Base-by-base conservation (phyloP, 805 yeast species). In the Kodamaea neixiangensis region DNA sequence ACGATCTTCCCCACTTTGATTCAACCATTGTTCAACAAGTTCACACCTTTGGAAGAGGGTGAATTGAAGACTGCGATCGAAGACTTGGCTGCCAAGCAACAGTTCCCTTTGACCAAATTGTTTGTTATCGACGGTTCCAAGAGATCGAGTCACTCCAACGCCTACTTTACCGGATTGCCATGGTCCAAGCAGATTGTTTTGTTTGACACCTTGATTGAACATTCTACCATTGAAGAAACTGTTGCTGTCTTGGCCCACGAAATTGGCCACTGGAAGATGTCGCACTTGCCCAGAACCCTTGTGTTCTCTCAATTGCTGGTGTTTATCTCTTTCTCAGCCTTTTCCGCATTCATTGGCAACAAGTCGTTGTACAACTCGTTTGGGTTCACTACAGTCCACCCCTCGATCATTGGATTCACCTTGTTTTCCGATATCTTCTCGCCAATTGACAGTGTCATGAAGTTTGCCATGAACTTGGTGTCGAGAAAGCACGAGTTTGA, bases 191-290 rank as follows among this genome's bases (percentile, higher is more conserved):
- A 92, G 70, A 94, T 94, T 72, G 98, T 94, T 47, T 79, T 94
- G 41, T 94, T 78, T 65, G 99, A 94, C 62, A 94, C 97, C 7
- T 80, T 94, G 72, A 86, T 94, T 56, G 83, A 88, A 54, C 86
- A 89, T 52, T 85, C 91, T 31, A 72, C 91, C 25, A 79, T 82
- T 22, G 80, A 79, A 40, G 96, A 94, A 69, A 89, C 91, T 38
- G 89, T 91, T 47, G 97, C 98, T 47, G 97, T 94, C 1, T 77
- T 93, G 57, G 98, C 96, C n/a, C 99, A 94, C 65, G 99, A 94
- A 74, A 86, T 94, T 59, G 99, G 99, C 47, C 99, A 94, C 68
- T 94, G 99, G 99, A 85, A 86, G 61, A 78, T 87, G 66, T 84
- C 87, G 52, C 99, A 94, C 68, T 86, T 92, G 54, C 75, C 92